A percentile compares a stretch with the other conserved stretches of the same genome.
Evolutionary conservation across 306 rosid species (phyloP).

Genomic region (Trifolium pratense): DNA sequence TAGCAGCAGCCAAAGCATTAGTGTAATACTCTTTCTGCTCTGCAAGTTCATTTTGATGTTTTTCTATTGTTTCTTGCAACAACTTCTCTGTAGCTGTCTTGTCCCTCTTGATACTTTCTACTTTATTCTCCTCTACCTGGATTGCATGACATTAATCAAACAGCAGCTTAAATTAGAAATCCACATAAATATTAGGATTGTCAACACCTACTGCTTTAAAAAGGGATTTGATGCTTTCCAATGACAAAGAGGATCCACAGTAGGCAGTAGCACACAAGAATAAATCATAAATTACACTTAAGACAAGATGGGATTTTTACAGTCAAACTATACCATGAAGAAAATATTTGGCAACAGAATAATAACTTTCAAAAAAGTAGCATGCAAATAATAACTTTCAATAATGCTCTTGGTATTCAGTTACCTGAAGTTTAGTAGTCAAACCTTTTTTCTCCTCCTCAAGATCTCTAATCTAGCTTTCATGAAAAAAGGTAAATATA

Average conservation of each 20-base stretch:
- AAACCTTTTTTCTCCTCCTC: slow-evolving; percentile 99
- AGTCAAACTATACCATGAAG: slow-evolving; percentile 15
- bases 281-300: slow-evolving; percentile 23
- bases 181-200: slow-evolving; percentile 32
- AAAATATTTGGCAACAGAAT: slow-evolving; percentile 6
- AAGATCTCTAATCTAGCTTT: slow-evolving; percentile 96
- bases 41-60: slow-evolving; percentile 84
- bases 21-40: slow-evolving; percentile 88
- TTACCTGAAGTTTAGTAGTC: slow-evolving; percentile 92
- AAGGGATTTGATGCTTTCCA: slow-evolving; percentile 19
- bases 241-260: slow-evolving; percentile 7
- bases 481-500: slow-evolving; percentile 52
- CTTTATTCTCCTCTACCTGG: slow-evolving; percentile 98
- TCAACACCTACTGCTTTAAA: slow-evolving; percentile 30
- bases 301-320: slow-evolving; percentile 14
- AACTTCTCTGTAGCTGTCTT: slow-evolving; percentile 90
- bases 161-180: slow-evolving; percentile 26
- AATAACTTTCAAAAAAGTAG: not conserved
- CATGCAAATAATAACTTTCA: slow-evolving; percentile 18
- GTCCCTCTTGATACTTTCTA: slow-evolving; percentile 93
- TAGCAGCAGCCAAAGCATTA: slow-evolving; percentile 88
- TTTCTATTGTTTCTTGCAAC: slow-evolving; percentile 94
- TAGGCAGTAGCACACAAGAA: slow-evolving; percentile 6
- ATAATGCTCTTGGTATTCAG: slow-evolving; percentile 35
- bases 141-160: slow-evolving; percentile 43